Conservation (phyloP, 2,329 filamentous ascomycete species). For the Fusarium sp. region DNA sequence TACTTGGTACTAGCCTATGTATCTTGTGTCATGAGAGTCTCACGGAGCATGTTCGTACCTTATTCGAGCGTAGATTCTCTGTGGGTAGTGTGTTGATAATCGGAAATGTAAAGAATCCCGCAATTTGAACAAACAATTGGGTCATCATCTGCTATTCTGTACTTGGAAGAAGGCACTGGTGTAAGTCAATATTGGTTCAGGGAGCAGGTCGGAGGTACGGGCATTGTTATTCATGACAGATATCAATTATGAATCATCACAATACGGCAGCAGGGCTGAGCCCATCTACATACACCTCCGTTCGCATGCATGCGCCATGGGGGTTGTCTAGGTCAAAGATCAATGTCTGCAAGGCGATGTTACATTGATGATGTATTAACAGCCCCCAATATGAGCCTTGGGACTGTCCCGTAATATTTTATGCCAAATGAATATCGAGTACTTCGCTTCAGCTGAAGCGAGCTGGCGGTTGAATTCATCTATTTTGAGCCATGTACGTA, state of each 20-base stretch:
- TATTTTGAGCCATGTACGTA: neutral
- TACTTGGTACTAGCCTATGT: neutral
- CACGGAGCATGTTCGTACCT: neutral
- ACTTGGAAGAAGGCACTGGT: neutral
- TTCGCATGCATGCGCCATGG: neutral
- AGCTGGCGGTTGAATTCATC: neutral
- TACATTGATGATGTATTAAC: neutral
- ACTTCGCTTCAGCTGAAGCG: neutral
- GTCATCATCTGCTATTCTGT: neutral
- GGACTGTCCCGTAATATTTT: neutral
- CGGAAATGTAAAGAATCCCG: neutral
- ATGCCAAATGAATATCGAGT: neutral
- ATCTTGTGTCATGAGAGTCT: neutral
- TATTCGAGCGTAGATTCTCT: too few species aligned
- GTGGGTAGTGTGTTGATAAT: neutral
- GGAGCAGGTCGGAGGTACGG: neutral
- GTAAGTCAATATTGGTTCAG: neutral
- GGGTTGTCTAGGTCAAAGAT: neutral
- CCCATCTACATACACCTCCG: neutral
- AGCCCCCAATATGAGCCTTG: conserved; percentile 1
- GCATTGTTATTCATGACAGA: neutral
- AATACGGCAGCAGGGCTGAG: neutral
- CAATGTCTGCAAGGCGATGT: neutral
- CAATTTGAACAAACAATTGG: neutral
- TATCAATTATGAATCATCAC: neutral